Percentiles rank a stretch among this genome's conserved stretches.
Evolutionary conservation across 1,284 basidiomycete species (phyloP).

Genomic region (Puccinia horiana): DNA sequence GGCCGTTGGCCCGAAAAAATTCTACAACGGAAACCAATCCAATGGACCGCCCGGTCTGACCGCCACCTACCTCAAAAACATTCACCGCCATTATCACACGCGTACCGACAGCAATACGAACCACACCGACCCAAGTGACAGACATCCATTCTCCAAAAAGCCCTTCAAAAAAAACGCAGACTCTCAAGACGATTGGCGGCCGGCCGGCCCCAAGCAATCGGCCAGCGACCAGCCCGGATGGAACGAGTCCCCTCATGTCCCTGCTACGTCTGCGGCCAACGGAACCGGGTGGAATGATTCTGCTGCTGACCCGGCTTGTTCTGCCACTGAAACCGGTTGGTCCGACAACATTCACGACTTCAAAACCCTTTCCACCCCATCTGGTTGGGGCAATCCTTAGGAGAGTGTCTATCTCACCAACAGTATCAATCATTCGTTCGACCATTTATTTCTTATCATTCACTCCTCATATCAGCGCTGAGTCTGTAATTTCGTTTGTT

Average conservation of each 20-base stretch:
- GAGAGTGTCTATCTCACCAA: not conserved
- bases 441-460: not conserved
- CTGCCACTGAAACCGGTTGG: constrained; percentile 9
- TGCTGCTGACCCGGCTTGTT: not conserved
- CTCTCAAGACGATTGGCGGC: not conserved
- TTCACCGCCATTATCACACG: not conserved
- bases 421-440: not conserved
- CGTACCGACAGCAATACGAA: not conserved
- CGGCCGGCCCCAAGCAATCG: not conserved
- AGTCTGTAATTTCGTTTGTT: too few species aligned
- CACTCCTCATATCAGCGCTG: too few species aligned
- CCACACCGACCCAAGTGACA: not conserved
- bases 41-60: not conserved
- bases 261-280: not conserved
- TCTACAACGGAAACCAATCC: not conserved
- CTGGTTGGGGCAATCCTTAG: not conserved
- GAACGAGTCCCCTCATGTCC: not conserved
- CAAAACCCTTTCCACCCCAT: not conserved
- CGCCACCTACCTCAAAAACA: not conserved
- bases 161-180: not conserved
- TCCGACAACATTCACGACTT: constrained; percentile 7
- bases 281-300: constrained; percentile 8
- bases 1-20: not conserved
- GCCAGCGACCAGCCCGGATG: constrained; percentile 12
- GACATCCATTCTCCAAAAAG: not conserved